A percentile compares a stretch with the other conserved stretches of the same genome.
phyloP scores from a whole-genome alignment of 306 rosid species.

The Prosopis cineraria region DNA sequence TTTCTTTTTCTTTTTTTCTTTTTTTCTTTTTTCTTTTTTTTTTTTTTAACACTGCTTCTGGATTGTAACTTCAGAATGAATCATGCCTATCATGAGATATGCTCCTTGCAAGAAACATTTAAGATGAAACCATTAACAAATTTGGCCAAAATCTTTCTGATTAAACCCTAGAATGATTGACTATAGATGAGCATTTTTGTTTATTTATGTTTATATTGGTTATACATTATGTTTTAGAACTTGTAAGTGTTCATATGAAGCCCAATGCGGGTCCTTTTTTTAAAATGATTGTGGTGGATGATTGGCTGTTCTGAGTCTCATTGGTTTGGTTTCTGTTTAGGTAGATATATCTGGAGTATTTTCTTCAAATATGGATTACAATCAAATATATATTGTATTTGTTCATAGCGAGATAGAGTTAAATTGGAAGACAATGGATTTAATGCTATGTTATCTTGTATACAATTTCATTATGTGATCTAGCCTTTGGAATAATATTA shows the following conservation, averaged over 20 bases:
- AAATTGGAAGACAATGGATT: not conserved
- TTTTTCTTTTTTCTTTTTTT: no score
- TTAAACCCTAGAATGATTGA: not conserved
- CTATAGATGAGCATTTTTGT: not conserved
- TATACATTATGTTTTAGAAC: not conserved
- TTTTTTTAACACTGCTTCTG: not conserved
- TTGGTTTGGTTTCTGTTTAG: not conserved
- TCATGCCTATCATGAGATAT: not conserved
- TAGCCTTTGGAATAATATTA: constrained; percentile 8
- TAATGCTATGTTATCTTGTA: constrained; percentile 14
- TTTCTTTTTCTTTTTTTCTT: no score
- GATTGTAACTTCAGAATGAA: not conserved
- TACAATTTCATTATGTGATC: not conserved
- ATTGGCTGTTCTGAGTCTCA: not conserved
- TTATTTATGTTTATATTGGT: not conserved
- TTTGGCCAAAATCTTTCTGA: not conserved
- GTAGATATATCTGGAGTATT: not conserved
- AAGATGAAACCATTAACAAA: not conserved
- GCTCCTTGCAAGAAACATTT: not conserved
- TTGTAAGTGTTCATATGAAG: not conserved
- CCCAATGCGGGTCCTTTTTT: not conserved
- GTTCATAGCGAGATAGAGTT: not conserved
- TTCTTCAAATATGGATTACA: not conserved
- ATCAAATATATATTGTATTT: not conserved
- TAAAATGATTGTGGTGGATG: not conserved